Percentiles rank a stretch among this genome's conserved stretches.
phyloP scores from a whole-genome alignment of 2,329 filamentous ascomycete genomes.

The Chaetothyriales sp. region DNA sequence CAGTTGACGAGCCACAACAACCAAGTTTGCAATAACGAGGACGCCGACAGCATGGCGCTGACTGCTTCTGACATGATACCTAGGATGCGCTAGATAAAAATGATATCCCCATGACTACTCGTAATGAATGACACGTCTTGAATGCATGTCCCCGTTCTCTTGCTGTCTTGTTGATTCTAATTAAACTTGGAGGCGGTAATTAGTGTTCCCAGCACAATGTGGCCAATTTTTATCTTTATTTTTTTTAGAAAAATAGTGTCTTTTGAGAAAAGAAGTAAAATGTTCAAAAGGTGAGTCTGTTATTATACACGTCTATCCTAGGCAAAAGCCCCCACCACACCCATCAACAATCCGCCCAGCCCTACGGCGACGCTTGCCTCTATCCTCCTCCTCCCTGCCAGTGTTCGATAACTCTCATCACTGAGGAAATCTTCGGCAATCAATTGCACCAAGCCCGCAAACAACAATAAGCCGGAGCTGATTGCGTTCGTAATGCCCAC shows the following conservation, averaged over 20 bases:
- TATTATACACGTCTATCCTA: slow-evolving; percentile 14
- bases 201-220: too few relatives aligned
- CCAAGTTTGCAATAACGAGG: neutral
- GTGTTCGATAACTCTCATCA: slow-evolving; percentile 47
- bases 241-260: too few relatives aligned
- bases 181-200: too few relatives aligned
- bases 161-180: too few relatives aligned
- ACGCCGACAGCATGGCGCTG: too few relatives aligned
- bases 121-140: too few relatives aligned
- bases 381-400: slow-evolving; percentile 44
- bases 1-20: neutral
- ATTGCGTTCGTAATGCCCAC: slow-evolving; percentile 83
- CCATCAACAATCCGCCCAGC: slow-evolving; percentile 48
- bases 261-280: too few relatives aligned
- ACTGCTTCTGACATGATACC: too few relatives aligned
- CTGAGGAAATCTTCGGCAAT: slow-evolving; percentile 71
- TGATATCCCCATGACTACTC: too few relatives aligned
- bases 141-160: too few relatives aligned
- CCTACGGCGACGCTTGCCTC: slow-evolving; percentile 51
- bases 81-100: too few relatives aligned
- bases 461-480: slow-evolving; percentile 64
- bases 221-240: too few relatives aligned
- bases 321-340: slow-evolving; percentile 54
- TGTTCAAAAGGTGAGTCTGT: neutral
- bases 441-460: slow-evolving; percentile 71